Conservation (phyloP, 176 grass and related monocot genomes). For the Stipa capillata region DNA sequence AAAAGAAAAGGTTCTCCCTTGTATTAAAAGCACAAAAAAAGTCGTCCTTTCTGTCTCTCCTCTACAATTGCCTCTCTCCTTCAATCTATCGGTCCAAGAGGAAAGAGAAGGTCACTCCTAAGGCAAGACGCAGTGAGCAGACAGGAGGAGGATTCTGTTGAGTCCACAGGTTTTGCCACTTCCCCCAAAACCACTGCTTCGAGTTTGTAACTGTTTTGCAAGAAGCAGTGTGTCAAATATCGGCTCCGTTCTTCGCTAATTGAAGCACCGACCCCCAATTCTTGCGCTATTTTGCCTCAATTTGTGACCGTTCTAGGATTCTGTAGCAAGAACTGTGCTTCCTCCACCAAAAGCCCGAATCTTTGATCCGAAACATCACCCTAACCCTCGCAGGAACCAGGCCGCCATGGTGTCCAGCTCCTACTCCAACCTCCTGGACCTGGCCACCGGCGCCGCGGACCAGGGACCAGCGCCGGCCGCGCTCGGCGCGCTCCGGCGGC, state of each 20-base stretch:
- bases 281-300: background rate
- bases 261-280: background rate
- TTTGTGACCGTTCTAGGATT: conserved; percentile 7
- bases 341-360: background rate
- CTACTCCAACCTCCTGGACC: conserved; percentile 85
- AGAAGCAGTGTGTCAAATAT: background rate
- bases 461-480: conserved; percentile 40
- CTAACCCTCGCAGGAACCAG: background rate
- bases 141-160: conserved; percentile 21
- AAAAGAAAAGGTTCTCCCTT: conserved; percentile 7
- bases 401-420: conserved; percentile 72
- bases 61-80: background rate
- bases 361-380: background rate
- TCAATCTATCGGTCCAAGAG: background rate
- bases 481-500: conserved; percentile 52
- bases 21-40: conserved; percentile 1
- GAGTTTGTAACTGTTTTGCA: background rate
- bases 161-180: background rate
- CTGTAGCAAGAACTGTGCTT: background rate
- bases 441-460: conserved; percentile 70
- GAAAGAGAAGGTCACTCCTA: background rate
- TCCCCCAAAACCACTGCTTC: background rate
- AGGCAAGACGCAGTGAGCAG: background rate
- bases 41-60: background rate
- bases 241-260: background rate